Evolutionary conservation across 768 basidiomycete genomes (phyloP).

Genomic region (Amanita subjunquillea): DNA sequence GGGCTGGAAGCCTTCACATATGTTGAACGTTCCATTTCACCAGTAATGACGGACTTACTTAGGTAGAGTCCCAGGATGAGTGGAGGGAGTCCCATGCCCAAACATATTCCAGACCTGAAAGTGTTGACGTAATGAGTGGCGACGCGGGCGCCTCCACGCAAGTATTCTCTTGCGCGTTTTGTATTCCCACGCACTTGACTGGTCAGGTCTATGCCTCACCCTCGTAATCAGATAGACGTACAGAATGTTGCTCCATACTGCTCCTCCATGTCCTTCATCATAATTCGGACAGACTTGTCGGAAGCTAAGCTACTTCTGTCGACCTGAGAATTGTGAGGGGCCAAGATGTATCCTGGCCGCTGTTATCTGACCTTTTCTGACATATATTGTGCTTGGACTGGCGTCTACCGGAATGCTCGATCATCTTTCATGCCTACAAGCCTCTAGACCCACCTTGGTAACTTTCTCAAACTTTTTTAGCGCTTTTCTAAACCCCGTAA

Average conservation of each 20-base stretch:
- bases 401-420: constrained; percentile 33
- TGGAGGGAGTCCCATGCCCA: constrained; percentile 69
- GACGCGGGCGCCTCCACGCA: constrained; percentile 41
- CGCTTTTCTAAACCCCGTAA: constrained; percentile 83
- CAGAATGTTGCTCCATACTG: constrained; percentile 72
- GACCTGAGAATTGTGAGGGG: constrained; percentile 31
- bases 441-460: constrained; percentile 38
- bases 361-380: constrained; percentile 48
- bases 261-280: constrained; percentile 71
- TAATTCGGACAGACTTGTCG: constrained; percentile 43
- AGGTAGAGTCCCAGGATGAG: constrained; percentile 50
- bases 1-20: constrained; percentile 40
- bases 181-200: constrained; percentile 50
- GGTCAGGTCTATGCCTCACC: background rate
- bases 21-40: background rate
- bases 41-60: constrained; percentile 26
- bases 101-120: constrained; percentile 60
- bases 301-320: constrained; percentile 61
- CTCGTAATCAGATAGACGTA: constrained; percentile 22
- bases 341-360: background rate
- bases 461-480: constrained; percentile 81
- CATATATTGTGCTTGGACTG: constrained; percentile 71
- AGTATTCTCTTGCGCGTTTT: constrained; percentile 62
- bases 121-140: constrained; percentile 63
- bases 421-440: background rate